Evolutionary conservation across 768 basidiomycete species (phyloP).

Genomic region (Lyophyllum semitale): DNA sequence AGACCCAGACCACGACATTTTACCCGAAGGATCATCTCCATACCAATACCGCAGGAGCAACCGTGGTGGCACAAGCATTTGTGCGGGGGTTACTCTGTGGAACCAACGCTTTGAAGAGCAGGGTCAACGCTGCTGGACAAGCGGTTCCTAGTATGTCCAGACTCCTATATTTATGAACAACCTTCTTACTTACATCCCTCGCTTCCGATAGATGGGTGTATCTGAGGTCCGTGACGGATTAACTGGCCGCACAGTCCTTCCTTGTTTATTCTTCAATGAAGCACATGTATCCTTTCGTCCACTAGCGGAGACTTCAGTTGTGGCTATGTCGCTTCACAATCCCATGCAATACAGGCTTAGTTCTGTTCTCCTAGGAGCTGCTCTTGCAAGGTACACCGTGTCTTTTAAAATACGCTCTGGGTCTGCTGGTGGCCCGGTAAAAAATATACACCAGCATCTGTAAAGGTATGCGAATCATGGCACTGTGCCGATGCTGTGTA

Average conservation of each 20-base stretch:
- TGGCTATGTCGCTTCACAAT: not conserved
- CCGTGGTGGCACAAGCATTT: conserved; percentile 36
- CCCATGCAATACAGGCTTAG: not conserved
- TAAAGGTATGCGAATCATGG: too few species aligned
- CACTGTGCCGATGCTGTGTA: not conserved
- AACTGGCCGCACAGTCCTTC: not conserved
- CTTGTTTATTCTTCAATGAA: not conserved
- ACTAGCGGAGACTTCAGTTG: not conserved
- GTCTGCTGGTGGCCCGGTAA: not conserved
- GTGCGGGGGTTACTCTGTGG: conserved; percentile 33
- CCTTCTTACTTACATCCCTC: not conserved
- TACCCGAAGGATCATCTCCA: conserved; percentile 39
- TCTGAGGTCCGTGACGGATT: not conserved
- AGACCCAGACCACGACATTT: conserved; percentile 23
- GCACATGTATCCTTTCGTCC: too few species aligned
- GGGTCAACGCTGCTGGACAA: conserved; percentile 23
- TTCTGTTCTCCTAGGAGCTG: not conserved
- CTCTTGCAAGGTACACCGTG: not conserved
- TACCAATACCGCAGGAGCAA: conserved; percentile 32
- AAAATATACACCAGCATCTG: not conserved
- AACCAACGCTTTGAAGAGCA: conserved; percentile 21
- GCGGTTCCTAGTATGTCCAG: conserved; percentile 6
- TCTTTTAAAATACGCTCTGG: not conserved
- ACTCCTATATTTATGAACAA: too few species aligned
- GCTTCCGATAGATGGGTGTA: conserved; percentile 5